Percentiles rank a stretch among this genome's conserved stretches.
phyloP scores from a whole-genome alignment of 2,329 filamentous ascomycete genomes.

The Albifimbria verrucaria region DNA sequence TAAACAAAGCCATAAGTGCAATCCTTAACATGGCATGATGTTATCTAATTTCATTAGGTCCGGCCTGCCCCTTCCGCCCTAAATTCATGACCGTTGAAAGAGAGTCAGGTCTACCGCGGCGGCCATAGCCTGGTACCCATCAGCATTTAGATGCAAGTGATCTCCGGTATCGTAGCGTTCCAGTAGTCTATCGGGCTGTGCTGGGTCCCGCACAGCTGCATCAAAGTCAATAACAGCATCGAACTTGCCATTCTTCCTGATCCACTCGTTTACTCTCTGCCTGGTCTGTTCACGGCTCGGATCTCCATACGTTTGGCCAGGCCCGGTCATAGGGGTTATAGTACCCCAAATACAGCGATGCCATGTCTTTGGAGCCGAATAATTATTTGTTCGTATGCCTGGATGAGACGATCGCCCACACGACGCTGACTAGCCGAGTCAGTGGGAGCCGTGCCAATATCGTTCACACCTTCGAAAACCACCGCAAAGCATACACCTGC shows the following conservation, averaged over 20 bases:
- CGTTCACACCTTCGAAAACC: conserved; percentile 62
- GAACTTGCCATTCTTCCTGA: conserved; percentile 50
- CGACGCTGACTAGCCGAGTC: conserved; percentile 37
- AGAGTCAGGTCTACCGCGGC: conserved; percentile 49
- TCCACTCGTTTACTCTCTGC: conserved; percentile 56
- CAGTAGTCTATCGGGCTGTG: conserved; percentile 36
- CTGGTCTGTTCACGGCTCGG: conserved; percentile 51
- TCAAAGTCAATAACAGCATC: conserved; percentile 64
- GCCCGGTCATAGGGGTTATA: conserved; percentile 39
- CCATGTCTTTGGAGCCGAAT: conserved; percentile 47
- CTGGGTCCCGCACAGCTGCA: conserved; percentile 43
- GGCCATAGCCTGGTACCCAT: conserved; percentile 54
- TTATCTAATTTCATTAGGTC: conserved; percentile 14
- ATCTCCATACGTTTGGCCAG: conserved; percentile 48
- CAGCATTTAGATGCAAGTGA: conserved; percentile 55
- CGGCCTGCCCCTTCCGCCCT: conserved; percentile 11
- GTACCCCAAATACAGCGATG: conserved; percentile 56
- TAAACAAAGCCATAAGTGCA: neutral
- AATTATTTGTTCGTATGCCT: conserved; percentile 55
- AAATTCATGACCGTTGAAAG: conserved; percentile 29
- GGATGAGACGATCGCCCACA: conserved; percentile 45
- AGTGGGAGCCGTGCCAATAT: conserved; percentile 52
- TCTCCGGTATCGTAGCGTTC: conserved; percentile 52
- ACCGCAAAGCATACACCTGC: conserved; percentile 51
- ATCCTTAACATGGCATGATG: too few species aligned